Conservation (phyloP, 2,329 filamentous ascomycete genomes). For the Apiospora aurea region DNA sequence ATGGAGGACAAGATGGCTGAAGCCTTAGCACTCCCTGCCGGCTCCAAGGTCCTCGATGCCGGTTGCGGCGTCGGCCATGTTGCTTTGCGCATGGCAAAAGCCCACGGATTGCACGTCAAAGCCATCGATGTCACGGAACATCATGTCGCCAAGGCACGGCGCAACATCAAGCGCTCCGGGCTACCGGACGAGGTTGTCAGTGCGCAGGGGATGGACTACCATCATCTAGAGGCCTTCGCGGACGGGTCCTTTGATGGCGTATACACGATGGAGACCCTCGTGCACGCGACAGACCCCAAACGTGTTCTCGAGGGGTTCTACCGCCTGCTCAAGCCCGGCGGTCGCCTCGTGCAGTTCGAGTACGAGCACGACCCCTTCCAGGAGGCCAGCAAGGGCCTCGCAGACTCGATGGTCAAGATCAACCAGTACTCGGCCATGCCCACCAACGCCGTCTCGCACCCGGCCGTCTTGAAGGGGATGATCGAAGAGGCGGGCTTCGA, state of each 20-base stretch:
- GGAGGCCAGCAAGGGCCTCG: conserved; percentile 38
- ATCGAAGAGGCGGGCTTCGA: conserved; percentile 53
- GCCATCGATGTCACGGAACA: conserved; percentile 58
- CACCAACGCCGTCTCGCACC: conserved; percentile 46
- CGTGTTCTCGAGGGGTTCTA: conserved; percentile 54
- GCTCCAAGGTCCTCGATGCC: conserved; percentile 57
- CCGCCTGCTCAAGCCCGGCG: conserved; percentile 55
- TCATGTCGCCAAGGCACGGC: conserved; percentile 52
- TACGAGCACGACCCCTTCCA: conserved; percentile 51
- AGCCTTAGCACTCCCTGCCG: conserved; percentile 45
- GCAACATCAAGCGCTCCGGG: conserved; percentile 46
- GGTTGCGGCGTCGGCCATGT: conserved; percentile 59
- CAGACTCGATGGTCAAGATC: conserved; percentile 43
- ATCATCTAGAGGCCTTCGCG: conserved; percentile 52
- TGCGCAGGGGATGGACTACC: conserved; percentile 56
- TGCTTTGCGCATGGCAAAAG: conserved; percentile 54
- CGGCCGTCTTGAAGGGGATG: conserved; percentile 49
- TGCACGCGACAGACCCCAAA: conserved; percentile 57
- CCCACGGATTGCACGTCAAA: conserved; percentile 47
- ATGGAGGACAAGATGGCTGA: conserved; percentile 59
- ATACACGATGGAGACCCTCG: conserved; percentile 64
- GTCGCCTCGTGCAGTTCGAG: conserved; percentile 53
- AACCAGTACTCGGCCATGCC: conserved; percentile 55
- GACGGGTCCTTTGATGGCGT: conserved; percentile 54
- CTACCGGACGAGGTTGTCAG: conserved; percentile 45